These are phyloP conservation scores for Solanum tacnaense DNA, from an alignment of 257 asterid species.

Conservation along the genomic window DNA sequence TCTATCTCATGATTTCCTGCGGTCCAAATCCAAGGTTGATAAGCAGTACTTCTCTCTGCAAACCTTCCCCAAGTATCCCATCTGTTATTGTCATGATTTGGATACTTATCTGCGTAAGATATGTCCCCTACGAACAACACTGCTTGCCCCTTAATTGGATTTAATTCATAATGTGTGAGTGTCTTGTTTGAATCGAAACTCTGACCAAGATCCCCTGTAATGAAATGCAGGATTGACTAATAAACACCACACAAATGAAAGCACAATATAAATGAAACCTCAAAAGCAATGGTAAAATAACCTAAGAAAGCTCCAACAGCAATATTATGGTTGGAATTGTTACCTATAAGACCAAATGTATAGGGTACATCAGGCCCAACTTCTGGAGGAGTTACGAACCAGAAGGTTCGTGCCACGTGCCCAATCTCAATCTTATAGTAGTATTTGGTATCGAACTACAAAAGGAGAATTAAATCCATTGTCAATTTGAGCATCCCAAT, in stretches of 20 bases:
- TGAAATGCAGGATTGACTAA: not conserved
- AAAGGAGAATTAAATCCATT: not conserved
- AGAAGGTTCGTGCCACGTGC: slow-evolving; percentile 41
- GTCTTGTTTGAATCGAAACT: slow-evolving; percentile 60
- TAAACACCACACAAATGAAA: not conserved
- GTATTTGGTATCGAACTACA: slow-evolving; percentile 64
- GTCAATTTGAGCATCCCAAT: not conserved
- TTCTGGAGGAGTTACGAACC: slow-evolving; percentile 78
- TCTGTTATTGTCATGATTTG: slow-evolving; percentile 60
- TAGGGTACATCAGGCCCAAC: slow-evolving; percentile 76
- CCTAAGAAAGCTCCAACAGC: not conserved
- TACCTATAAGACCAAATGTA: slow-evolving; percentile 87
- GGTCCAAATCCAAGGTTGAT: slow-evolving; percentile 90
- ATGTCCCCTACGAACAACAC: slow-evolving; percentile 74
- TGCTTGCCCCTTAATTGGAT: slow-evolving; percentile 56
- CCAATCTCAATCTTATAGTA: slow-evolving; percentile 59
- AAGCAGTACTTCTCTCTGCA: slow-evolving; percentile 64
- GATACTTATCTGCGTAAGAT: slow-evolving; percentile 64
- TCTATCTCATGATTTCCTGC: slow-evolving; percentile 81
- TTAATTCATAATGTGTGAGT: slow-evolving; percentile 57
- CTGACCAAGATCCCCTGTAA: slow-evolving; percentile 80
- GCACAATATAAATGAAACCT: not conserved
- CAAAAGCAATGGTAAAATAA: not conserved
- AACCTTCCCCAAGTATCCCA: slow-evolving; percentile 94
- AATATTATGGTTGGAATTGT: not conserved